Base-by-base conservation (phyloP, 2,329 filamentous ascomycete genomes). In the Diaporthe sp. region DNA sequence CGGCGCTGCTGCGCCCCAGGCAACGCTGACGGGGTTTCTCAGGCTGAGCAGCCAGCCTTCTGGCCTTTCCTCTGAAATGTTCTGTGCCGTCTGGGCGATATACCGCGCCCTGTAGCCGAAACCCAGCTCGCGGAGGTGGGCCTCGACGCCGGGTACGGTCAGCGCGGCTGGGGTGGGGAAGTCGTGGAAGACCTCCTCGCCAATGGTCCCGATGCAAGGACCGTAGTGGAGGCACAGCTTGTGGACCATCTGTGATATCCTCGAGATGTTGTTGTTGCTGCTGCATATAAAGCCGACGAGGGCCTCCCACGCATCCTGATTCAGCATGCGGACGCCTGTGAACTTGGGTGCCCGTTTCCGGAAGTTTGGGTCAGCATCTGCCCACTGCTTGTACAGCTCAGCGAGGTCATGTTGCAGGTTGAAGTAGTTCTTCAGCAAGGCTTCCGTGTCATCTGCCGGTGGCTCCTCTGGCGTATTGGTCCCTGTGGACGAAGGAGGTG, bases 21-120 rank as follows among this genome's bases (percentile, higher is more conserved):
- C 87, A 12, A 92, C 92, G 60, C 89, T 91, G 78, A 94, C 93
- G 0, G 94, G 94, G 78, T 98, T 98, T 53, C 94, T 90, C 55
- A 99, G 85, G 42, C 88, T 88, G 77, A 94, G 88, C 17, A 99
- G 86, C 96, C 97, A 99, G 3, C 89, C 90, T 5, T 88, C 80
- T 10, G 94, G 92, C 76, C 91, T 92, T 57, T 94, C 90, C 10
- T 89, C 84, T 0, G 91, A 90, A 13, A 99, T 88, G 73, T 95
- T 93, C 4, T 90, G 86, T 0, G 97, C 97, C 7, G 97, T 98
- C 79, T 94, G 91, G 34, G 94, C 92, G 76, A 99, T 94, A 82
- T 98, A 99, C 82, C 94, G 97, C 28, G 97, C 97, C 39, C 97
- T 89, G 80, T 99, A 99, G 1, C 97, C 97, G 82, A 99, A 99